Evolutionary conservation across 2,329 filamentous ascomycete genomes (phyloP), one percentile per base, ranked within the genome.

Genomic region (Capronia americana): DNA sequence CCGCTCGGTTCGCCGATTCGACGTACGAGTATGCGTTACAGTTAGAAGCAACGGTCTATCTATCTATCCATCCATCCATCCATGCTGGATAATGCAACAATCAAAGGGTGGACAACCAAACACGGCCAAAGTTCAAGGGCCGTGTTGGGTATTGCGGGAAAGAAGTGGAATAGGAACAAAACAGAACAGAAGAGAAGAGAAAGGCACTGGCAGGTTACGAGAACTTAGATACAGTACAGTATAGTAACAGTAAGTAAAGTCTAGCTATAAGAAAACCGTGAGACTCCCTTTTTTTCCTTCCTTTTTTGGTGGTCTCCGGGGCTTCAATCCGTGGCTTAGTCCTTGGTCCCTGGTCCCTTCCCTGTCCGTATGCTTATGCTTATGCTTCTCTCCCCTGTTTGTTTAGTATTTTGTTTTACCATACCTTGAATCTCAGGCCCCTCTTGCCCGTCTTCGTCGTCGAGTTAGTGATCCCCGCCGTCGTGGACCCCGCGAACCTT

Each of bases 381-480:
- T n/a, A 5, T 44, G 17, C 38, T n/a, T 10, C 17, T 20, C 38
- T 4, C 17, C 5, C 17, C 38, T n/a, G 6, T 44, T 6, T 44
- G 17, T 44, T n/a, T 8, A 44, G 14, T n/a, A 17, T 6, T 14
- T 41, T 1, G 6, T 44, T 44, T 44, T 30, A 67, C 65, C 55
- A 61, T 1, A 48, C 57, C 53, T 56, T 26, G 30, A 59, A 63
- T 58, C 62, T 59, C 58, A 32, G 46, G 4, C 57, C 66, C 28
- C 66, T 46, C 55, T 48, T 57, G 50, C 26, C 20, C 20, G 44
- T 20, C 61, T 30, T 63, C 3, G 56, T 24, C 32, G 50, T 54
- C 48, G 55, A 38, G 23, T 53, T 44, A 11, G 60, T 41, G 28
- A 14, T 57, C 46, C 23, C 34, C 28, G 24, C 30, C 44, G 41